These are phyloP conservation scores for Solanum dulcamara DNA, from an alignment of 257 asterid genomes.

Conservation along the genomic window DNA sequence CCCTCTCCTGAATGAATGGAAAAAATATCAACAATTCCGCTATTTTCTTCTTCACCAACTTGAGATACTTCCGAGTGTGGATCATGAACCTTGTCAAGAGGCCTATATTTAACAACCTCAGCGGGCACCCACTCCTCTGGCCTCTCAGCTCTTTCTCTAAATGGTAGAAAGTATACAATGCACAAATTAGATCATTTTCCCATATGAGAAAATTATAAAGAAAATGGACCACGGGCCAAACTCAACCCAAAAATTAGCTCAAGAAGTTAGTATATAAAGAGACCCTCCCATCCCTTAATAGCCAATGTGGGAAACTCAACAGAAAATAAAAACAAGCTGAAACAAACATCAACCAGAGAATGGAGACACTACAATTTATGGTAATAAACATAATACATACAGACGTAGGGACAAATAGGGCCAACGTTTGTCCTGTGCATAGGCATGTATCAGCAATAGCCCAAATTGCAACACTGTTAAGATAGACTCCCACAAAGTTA, in stretches of 20 bases:
- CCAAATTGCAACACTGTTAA: conserved; percentile 88
- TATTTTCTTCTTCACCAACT: conserved; percentile 22
- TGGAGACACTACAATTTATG: not conserved
- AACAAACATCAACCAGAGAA: not conserved
- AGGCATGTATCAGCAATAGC: conserved; percentile 71
- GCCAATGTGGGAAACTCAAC: not conserved
- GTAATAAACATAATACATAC: conserved; percentile 40
- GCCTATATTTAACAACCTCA: conserved; percentile 22
- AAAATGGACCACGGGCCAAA: not conserved
- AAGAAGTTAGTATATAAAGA: not conserved
- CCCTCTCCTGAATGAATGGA: conserved; percentile 37
- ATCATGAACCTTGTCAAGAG: conserved; percentile 10
- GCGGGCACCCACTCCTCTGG: conserved; percentile 95
- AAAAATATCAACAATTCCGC: conserved; percentile 38
- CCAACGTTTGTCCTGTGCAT: conserved; percentile 94
- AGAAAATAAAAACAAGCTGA: not conserved
- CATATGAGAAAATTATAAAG: not conserved
- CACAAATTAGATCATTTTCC: not conserved
- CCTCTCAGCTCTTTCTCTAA: conserved; percentile 69
- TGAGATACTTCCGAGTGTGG: conserved; percentile 24
- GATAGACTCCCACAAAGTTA: conserved; percentile 81
- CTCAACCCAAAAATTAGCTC: not conserved
- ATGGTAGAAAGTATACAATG: not conserved
- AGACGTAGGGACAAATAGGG: conserved; percentile 83
- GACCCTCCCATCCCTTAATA: not conserved